Base-by-base conservation (phyloP, 306 rosid species). In the Glycine latifolia region DNA sequence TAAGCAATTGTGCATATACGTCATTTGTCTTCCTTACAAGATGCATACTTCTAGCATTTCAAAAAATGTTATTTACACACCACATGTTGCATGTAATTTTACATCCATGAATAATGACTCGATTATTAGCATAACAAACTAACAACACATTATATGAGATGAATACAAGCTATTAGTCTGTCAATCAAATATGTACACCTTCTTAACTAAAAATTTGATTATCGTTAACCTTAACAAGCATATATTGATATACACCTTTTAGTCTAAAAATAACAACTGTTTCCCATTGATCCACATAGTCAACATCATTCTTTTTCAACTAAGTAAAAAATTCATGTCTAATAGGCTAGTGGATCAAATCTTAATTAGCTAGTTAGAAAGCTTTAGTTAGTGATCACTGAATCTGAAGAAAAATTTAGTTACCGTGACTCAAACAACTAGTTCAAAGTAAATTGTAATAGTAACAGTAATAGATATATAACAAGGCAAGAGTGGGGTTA, bases 391-490 rank as follows among this genome's bases (percentile, higher is more conserved):
- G 20, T 20, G 20, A 20, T 43, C 47, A 43, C 44, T 46, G 6
- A 60, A 69, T 76, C 49, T 67, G 55, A 82, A 58, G 60, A 54
- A 52, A 43, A 6, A 3, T 5, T 5, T 5, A 43, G 47, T 43
- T 43, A 43, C 55, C 31, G 33, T 15, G 60, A 72, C 73, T 72
- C 37, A 61, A 61, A 81, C 72, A 55, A 76, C 54, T 60, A 6
- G 67, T 65, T 65, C 20, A 10, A 14, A 37, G 17, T 33, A 31
- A 7, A 7, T 65, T 67, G 52, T 39, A 86, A 48, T 44, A 74
- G 20, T 60, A 60, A 77, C 31, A 69, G 73, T 26, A 26, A 26
- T 26, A 70, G 16, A 70, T 50, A 50, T 2, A 81, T 65, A 47
- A 76, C 6, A 54, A 41, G 79, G 67, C 26, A 71, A 71, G 58